Base-by-base conservation (phyloP, 2,329 filamentous ascomycete species). In the Venturia oleaginea region DNA sequence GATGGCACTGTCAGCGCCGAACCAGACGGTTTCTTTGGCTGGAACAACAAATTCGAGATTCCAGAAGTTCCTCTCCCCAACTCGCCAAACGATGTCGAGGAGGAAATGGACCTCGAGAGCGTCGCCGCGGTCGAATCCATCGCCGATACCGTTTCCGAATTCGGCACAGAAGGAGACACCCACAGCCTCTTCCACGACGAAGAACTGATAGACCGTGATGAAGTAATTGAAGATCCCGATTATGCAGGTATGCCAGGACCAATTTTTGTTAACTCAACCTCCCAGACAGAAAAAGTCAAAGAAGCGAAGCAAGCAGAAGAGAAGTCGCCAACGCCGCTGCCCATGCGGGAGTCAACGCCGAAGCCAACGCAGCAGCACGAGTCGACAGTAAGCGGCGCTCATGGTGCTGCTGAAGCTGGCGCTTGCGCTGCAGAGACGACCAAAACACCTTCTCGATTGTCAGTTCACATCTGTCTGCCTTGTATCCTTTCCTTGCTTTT, bases 191-290 rank as follows among this genome's bases (percentile, higher is more conserved):
- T 54, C 27, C 42, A 57, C 17, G 62, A 63, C 30, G 46, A 46
- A 63, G 62, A 63, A 2, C 34, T 63, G 32, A 42, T 63, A 63
- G 46, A 63, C 37, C 30, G 46, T 13, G 62, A 63, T 43, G 62
- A 63, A 37, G 62, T 63, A 57, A 63, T 63, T 40, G 46, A 46
- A 37, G 62, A 63, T 24, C 62, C 62, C 30, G 62, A 63, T 27
- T 63, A 51, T 13, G 32, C 62, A 55, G 62, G 62, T 63, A 63
- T 27, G 69, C 40, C 17, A 30, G 27, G 13, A 22, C 34, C 4
- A 10, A 32, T n/a, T 34, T 57, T 57, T 57, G 19, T 57, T 57
- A 57, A 57, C 30, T 34, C 11, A 57, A 34, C 15, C 15, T 57
- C 30, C 51, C 27, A 57, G 51, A 32, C 34, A n/a, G 30, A 57